Conservation (phyloP, 495 filamentous ascomycete genomes). For the Hyaloscypha variabilis region DNA sequence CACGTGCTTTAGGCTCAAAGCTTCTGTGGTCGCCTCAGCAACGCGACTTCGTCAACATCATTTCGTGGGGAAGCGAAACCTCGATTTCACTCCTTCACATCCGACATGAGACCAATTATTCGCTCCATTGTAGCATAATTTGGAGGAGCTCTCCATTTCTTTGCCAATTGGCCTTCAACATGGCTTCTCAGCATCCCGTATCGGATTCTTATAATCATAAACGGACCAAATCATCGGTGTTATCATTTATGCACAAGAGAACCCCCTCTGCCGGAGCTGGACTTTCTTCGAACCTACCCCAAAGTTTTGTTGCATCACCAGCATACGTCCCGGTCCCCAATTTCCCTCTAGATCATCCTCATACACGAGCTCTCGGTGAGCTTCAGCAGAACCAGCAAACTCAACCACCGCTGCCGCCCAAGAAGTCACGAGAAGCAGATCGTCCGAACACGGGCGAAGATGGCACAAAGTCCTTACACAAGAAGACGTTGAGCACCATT, state of each 20-base stretch:
- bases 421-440: conserved; percentile 39
- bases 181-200: conserved; percentile 23
- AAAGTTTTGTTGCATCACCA: conserved; percentile 27
- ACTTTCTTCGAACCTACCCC: conserved; percentile 25
- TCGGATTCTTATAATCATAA: conserved; percentile 25
- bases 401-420: conserved; percentile 38
- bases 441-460: conserved; percentile 30
- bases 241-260: conserved; percentile 59
- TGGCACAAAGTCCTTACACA: conserved; percentile 46
- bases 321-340: conserved; percentile 31
- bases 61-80: background rate
- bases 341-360: conserved; percentile 37
- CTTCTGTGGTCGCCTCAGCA: background rate
- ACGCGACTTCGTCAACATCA: background rate
- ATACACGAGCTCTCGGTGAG: conserved; percentile 48
- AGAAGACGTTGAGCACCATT: conserved; percentile 68
- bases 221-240: conserved; percentile 56
- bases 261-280: conserved; percentile 42
- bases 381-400: conserved; percentile 51
- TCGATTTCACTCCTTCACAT: conserved; percentile 4
- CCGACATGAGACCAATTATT: conserved; percentile 14
- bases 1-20: background rate
- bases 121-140: conserved; percentile 18
- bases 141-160: background rate
- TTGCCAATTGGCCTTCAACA: conserved; percentile 17